Percentiles rank a stretch among this genome's conserved stretches.
phyloP scores from a whole-genome alignment of 305 asterid species.

The Plantago rigida region DNA sequence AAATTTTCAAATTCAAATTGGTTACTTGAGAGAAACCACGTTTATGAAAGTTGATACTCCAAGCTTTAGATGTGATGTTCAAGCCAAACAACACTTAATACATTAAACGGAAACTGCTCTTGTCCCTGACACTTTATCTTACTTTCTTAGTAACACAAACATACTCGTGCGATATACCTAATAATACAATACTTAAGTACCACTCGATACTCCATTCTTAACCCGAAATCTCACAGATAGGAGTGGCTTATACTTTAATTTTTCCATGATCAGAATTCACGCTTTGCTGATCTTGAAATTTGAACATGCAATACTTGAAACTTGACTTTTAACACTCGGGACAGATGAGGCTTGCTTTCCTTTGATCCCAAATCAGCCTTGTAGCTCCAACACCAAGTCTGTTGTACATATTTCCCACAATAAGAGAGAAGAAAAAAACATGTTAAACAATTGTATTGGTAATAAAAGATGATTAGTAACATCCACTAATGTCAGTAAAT shows the following conservation, averaged over 20 bases:
- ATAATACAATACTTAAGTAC: slow-evolving; percentile 20
- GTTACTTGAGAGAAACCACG: slow-evolving; percentile 7
- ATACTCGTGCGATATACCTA: slow-evolving; percentile 7
- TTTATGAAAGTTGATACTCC: slow-evolving; percentile 4
- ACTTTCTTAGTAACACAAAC: slow-evolving; percentile 20
- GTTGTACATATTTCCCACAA: slow-evolving; percentile 21
- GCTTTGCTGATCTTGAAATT: slow-evolving; percentile 23
- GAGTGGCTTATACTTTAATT: slow-evolving; percentile 36
- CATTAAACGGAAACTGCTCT: slow-evolving; percentile 27
- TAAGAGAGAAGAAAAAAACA: slow-evolving; percentile 19
- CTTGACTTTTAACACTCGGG: slow-evolving; percentile 24
- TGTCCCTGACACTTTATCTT: slow-evolving; percentile 20
- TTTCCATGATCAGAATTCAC: slow-evolving; percentile 22
- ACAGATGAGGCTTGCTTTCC: slow-evolving; percentile 24
- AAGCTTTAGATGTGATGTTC: slow-evolving; percentile 19
- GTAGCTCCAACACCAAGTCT: slow-evolving; percentile 61
- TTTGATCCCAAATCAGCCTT: slow-evolving; percentile 30
- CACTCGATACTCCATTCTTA: slow-evolving; percentile 27
- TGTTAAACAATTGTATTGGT: slow-evolving; percentile 24
- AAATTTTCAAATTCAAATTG: neutral
- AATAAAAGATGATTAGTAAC: slow-evolving; percentile 21
- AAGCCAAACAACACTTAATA: slow-evolving; percentile 28
- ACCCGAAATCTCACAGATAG: slow-evolving; percentile 33
- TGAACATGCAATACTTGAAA: slow-evolving; percentile 25
- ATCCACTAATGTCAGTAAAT: slow-evolving; percentile 14